Base-by-base conservation (phyloP, 257 asterid species). In the Mentha longifolia region DNA sequence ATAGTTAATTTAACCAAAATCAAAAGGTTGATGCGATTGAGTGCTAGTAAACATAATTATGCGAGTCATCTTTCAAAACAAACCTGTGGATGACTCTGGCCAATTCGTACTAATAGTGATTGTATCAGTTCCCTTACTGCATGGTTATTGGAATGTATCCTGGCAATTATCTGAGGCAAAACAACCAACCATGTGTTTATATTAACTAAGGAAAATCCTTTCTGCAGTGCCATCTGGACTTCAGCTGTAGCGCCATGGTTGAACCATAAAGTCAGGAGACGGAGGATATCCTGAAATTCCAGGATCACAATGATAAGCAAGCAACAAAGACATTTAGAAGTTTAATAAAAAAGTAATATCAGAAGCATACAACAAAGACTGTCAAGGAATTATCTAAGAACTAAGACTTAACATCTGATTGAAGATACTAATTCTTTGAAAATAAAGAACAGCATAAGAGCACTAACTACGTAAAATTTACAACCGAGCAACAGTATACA, bases 181-280 rank as follows among this genome's bases (percentile, higher is more conserved):
- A 95, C 99, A 79, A 88, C 99, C 92, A 95, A 76, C 99, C 99
- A 95, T 42, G 98, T 95, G 82, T 95, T 92, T 86, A 95, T 95
- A 73, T 88, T 95, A 77, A 95, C 99, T 76, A 86, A 97, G 17
- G 89, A 78, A 83, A 95, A 95, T 65, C 99, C 99, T 78, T 74
- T 89, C 86, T 95, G 95, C 70, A 95, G 69, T 71, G 99, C 99
- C 91, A 74, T 80, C 83, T 95, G 99, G 76, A 95, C 99, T 78
- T 95, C 98, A 69, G 96, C 74, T 71, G 97, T 89, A 85, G 96
- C 89, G 74, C 99, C 98, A 85, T 95, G 97, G 92, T 95, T 95
- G 89, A 95, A 95, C 99, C 99, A 95, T 82, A 95, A 76, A 75
- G 99, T 95, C 70, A 95, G 97, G 77, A 95, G 99, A 50, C 98